Percentiles rank a stretch among this genome's conserved stretches.
phyloP scores from a whole-genome alignment of 1,284 basidiomycete genomes.

The Ceratobasidium sp. region DNA sequence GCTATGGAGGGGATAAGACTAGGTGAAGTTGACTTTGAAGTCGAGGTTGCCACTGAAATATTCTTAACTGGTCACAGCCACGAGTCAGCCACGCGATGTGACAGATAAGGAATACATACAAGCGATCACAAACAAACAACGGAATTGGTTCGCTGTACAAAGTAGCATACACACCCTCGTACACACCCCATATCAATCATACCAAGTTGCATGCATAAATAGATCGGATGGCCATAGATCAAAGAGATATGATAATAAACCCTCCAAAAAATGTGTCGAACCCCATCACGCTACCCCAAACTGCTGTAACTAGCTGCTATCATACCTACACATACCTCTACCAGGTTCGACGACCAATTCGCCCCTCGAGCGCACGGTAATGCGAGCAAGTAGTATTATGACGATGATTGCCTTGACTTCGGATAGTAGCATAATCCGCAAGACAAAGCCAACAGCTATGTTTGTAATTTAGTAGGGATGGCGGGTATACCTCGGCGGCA shows the following conservation, averaged over 20 bases:
- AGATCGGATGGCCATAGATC: too few species aligned
- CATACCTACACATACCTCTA: neutral
- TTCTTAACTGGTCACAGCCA: conserved; percentile 1
- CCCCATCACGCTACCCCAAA: too few species aligned
- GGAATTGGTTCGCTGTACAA: neutral
- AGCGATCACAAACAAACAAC: neutral
- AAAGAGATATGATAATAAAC: too few species aligned
- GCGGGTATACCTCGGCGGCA: neutral
- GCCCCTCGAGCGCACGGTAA: neutral
- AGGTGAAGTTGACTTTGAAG: neutral
- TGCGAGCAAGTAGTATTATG: conserved; percentile 7
- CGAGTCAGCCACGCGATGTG: conserved; percentile 1
- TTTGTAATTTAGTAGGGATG: neutral
- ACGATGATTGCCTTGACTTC: conserved; percentile 6
- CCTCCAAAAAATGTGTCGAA: too few species aligned
- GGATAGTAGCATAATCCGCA: conserved; percentile 7
- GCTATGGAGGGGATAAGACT: neutral
- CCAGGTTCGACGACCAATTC: neutral
- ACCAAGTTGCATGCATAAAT: too few species aligned
- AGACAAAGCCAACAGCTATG: conserved; percentile 31
- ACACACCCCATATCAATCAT: too few species aligned
- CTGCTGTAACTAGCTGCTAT: too few species aligned
- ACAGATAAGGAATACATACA: neutral
- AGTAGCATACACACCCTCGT: too few species aligned
- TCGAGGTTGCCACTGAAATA: neutral